Conservation (phyloP, 2,329 filamentous ascomycete species). For the Colletotrichum trifolii region DNA sequence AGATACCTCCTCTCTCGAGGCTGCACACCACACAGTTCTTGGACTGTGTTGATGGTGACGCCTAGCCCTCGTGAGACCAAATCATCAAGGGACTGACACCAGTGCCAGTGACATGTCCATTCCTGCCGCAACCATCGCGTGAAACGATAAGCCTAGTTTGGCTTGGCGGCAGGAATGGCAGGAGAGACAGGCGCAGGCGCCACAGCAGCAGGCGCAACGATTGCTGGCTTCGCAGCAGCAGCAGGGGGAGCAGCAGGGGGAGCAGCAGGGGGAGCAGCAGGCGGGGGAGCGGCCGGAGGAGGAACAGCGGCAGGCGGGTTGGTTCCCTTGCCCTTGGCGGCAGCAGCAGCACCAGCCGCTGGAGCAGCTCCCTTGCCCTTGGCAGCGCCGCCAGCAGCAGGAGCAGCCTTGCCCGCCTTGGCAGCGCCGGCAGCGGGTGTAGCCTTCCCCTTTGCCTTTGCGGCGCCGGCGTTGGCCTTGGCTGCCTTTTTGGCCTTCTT, state of each 20-base stretch:
- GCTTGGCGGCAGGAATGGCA: constrained; percentile 20
- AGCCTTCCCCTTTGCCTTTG: constrained; percentile 20
- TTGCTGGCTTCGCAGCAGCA: constrained; percentile 6
- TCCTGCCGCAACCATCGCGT: background rate
- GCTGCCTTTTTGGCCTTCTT: constrained; percentile 23
- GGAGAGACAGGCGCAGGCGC: constrained; percentile 28
- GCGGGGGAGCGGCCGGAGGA: constrained; percentile 16
- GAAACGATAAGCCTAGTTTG: constrained; percentile 13
- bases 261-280: constrained; percentile 12
- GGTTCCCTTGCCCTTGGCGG: constrained; percentile 14
- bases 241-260: background rate
- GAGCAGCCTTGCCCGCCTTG: constrained; percentile 20
- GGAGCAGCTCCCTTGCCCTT: constrained; percentile 26
- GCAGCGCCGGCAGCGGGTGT: background rate
- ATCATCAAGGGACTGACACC: constrained; percentile 17
- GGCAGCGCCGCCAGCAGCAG: constrained; percentile 10
- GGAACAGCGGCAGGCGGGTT: constrained; percentile 14
- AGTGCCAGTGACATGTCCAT: constrained; percentile 24
- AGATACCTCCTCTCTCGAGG: background rate
- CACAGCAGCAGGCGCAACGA: constrained; percentile 18
- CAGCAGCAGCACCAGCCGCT: background rate
- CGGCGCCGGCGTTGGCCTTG: constrained; percentile 18
- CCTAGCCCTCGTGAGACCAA: constrained; percentile 14
- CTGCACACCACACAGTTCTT: background rate
- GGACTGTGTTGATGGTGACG: background rate